A percentile compares a stretch with the other conserved stretches of the same genome.
phyloP scores from a whole-genome alignment of 2,329 filamentous ascomycete genomes.

The Stagonosporopsis rhizophila region DNA sequence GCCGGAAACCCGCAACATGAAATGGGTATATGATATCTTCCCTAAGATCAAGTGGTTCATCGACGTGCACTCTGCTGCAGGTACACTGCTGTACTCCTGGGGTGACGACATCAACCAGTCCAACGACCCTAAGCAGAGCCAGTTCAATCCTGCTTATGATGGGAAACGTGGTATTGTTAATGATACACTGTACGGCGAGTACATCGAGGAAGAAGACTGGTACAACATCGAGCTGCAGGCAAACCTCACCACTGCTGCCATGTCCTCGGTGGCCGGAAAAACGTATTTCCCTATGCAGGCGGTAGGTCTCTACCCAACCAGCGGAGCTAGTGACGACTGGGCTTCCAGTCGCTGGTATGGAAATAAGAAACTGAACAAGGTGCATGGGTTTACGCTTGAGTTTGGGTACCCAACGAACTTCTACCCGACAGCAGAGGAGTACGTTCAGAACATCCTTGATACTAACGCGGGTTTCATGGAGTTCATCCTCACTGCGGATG shows the following conservation, averaged over 20 bases:
- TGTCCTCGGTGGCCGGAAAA: constrained; percentile 46
- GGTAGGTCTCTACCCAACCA: constrained; percentile 49
- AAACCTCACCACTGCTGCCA: constrained; percentile 43
- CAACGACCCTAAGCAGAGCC: constrained; percentile 57
- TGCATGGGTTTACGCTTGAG: constrained; percentile 52
- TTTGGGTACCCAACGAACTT: constrained; percentile 52
- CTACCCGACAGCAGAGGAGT: constrained; percentile 51
- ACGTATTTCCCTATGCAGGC: constrained; percentile 43
- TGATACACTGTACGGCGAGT: constrained; percentile 60
- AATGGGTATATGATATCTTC: constrained; percentile 60
- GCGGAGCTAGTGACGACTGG: constrained; percentile 49
- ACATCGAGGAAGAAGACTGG: constrained; percentile 45
- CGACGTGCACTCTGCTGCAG: constrained; percentile 64
- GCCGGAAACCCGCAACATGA: constrained; percentile 62
- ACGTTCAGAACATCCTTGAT: constrained; percentile 51
- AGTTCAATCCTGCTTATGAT: constrained; percentile 61
- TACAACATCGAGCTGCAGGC: constrained; percentile 43
- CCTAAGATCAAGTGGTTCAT: constrained; percentile 63
- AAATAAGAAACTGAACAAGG: constrained; percentile 48
- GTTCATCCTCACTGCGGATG: constrained; percentile 45
- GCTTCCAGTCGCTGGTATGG: constrained; percentile 48
- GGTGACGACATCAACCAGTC: constrained; percentile 63
- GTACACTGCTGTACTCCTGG: constrained; percentile 64
- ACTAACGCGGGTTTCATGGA: constrained; percentile 55
- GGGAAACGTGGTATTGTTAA: constrained; percentile 58